phyloP scores from a whole-genome alignment of 208 protist species.

The Entamoeba histolytica region DNA sequence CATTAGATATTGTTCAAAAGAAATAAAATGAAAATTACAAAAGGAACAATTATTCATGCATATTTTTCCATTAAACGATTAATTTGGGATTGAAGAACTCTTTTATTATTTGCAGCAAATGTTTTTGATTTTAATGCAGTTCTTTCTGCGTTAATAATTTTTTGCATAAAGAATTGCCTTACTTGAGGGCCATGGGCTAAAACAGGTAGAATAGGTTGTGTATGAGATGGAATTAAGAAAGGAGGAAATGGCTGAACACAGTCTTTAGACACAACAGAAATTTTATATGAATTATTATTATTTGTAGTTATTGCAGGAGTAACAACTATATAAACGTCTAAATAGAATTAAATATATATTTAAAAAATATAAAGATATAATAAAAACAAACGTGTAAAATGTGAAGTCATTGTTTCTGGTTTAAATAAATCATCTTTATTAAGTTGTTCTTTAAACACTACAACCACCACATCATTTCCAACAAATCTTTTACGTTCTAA shows the following conservation, averaged over 20 bases:
- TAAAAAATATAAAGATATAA: not conserved
- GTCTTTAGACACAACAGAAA: not conserved
- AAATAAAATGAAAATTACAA: too few relatives aligned
- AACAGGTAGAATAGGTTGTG: not conserved
- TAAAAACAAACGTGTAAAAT: not conserved
- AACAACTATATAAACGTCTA: not conserved
- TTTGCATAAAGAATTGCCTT: not conserved
- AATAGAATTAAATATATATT: not conserved
- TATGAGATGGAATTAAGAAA: not conserved
- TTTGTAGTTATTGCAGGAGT: not conserved
- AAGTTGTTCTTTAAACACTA: not conserved
- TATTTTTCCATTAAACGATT: not conserved
- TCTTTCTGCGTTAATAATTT: not conserved
- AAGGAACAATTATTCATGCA: not conserved
- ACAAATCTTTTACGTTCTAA: not conserved
- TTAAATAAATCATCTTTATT: not conserved
- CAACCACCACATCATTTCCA: not conserved
- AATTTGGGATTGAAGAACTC: not conserved
- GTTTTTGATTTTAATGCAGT: not conserved
- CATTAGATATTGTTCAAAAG: too few relatives aligned
- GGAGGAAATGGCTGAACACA: not conserved
- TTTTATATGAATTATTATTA: not conserved
- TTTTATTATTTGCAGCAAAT: not conserved
- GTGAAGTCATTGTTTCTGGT: not conserved
- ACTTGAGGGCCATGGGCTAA: not conserved